Percentiles rank a stretch among this genome's conserved stretches.
These are phyloP conservation scores for Clonostachys rosea DNA, from an alignment of 2,329 filamentous ascomycete species.

Conservation along the genomic window DNA sequence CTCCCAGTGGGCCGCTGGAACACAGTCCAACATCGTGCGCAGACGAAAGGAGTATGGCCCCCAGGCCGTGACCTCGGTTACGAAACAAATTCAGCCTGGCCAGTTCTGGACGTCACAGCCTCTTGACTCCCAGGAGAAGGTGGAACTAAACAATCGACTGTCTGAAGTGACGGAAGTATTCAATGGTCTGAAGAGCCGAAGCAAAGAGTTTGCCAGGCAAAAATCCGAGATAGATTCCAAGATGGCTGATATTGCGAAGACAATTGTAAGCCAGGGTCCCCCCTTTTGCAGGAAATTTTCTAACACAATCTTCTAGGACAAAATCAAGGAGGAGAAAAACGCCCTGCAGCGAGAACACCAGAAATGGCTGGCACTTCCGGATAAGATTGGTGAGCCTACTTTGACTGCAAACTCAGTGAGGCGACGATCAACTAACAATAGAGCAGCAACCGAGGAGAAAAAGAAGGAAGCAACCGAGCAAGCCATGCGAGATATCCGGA, in stretches of 20 bases:
- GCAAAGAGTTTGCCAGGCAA: conserved; percentile 27
- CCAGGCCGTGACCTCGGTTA: conserved; percentile 64
- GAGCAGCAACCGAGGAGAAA: conserved; percentile 26
- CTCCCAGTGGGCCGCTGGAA: conserved; percentile 65
- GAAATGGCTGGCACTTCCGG: conserved; percentile 62
- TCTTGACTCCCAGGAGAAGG: conserved; percentile 62
- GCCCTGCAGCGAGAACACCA: conserved; percentile 62
- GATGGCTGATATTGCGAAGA: conserved; percentile 30
- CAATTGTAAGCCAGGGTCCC: conserved; percentile 21
- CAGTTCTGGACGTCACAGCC: conserved; percentile 73
- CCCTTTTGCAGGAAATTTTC: neutral
- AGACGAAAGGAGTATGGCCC: conserved; percentile 79
- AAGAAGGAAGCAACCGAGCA: conserved; percentile 20
- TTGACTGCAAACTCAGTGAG: neutral
- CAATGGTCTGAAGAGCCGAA: conserved; percentile 22
- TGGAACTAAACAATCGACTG: conserved; percentile 51
- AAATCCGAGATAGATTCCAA: conserved; percentile 33
- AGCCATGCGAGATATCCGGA: conserved; percentile 21
- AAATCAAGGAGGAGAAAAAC: conserved; percentile 59
- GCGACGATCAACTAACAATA: conserved; percentile 1
- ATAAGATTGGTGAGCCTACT: conserved; percentile 58
- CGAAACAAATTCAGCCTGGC: conserved; percentile 56
- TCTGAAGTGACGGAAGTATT: conserved; percentile 30
- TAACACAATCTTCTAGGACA: neutral
- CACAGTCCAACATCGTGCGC: conserved; percentile 57